Evolutionary conservation across 768 basidiomycete species (phyloP).

Genomic region (Pleurotus salmoneostramineus): DNA sequence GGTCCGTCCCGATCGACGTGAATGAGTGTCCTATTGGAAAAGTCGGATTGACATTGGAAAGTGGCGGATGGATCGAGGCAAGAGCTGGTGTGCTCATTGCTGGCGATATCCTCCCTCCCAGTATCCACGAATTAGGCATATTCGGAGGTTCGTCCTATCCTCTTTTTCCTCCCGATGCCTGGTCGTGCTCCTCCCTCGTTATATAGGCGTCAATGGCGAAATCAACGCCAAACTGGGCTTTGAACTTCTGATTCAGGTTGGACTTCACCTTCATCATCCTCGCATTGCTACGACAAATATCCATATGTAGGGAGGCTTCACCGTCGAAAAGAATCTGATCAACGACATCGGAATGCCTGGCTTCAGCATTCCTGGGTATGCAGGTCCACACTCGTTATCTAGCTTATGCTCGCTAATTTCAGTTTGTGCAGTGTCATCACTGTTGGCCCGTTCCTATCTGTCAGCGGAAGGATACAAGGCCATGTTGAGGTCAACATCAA

Average conservation of each 20-base stretch:
- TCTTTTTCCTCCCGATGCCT: not conserved
- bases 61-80: not conserved
- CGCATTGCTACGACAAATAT: not conserved
- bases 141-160: not conserved
- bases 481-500: not conserved
- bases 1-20: not conserved
- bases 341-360: not conserved
- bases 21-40: not conserved
- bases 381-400: not conserved
- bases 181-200: not conserved
- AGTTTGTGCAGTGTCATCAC: not conserved
- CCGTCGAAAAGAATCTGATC: not conserved
- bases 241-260: not conserved
- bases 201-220: not conserved
- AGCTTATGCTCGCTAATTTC: not conserved
- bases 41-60: not conserved
- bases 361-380: not conserved
- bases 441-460: not conserved
- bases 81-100: slow-evolving; percentile 9
- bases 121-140: not conserved
- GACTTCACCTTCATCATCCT: not conserved
- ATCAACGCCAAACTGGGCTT: not conserved
- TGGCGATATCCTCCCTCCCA: slow-evolving; percentile 12
- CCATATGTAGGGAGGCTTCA: not conserved
- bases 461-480: not conserved